Base-by-base conservation (phyloP, 2,329 filamentous ascomycete genomes). In the Fusarium caatingaense region DNA sequence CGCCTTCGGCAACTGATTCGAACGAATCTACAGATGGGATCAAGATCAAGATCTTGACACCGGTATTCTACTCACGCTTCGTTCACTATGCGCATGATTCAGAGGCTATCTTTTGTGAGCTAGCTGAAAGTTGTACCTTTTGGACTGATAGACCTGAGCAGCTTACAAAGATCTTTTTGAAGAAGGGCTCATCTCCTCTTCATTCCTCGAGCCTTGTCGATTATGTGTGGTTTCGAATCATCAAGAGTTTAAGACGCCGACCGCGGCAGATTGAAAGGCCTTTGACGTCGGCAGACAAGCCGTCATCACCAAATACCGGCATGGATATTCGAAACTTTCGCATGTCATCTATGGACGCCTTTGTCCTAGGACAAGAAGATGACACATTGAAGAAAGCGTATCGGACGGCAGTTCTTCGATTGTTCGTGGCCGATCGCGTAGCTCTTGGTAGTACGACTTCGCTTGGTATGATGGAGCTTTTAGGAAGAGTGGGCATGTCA, bases 11-110 rank as follows among this genome's bases (percentile, higher is more conserved):
- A 16, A 56, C 63, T 13, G 54, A 72, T 3, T 56, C 71, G 1
- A 56, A 49, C 15, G 53, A 64, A 5, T 41, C 56, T 4, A 63
- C 64, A 5, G 78, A 83, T 23, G 77, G 83, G 1, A 23, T 91
- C 8, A 85, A 87, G 45, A 79, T 92, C 49, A 85, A 84, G 56
- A 80, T 92, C 7, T 77, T 91, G 21, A 90, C 88, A 0, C 90
- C 91, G 1, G 82, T 80, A 0, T 93, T 93, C 74, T 93, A 93
- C 79, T 84, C 86, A 15, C 85, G 89, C 28, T 89, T 92, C 49
- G 83, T 89, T 1, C 84, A 87, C 67, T 92, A 92, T 73, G 82
- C 86, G 0, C 84, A 90, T 72, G 86, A 88, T 23, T 83, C 87
- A 20, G 87, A 91, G 70, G 89, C 88, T 1, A 80, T 92, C 30